These are phyloP conservation scores for Xylariaceae sp. DNA, from an alignment of 2,329 filamentous ascomycete species.

Conservation along the genomic window DNA sequence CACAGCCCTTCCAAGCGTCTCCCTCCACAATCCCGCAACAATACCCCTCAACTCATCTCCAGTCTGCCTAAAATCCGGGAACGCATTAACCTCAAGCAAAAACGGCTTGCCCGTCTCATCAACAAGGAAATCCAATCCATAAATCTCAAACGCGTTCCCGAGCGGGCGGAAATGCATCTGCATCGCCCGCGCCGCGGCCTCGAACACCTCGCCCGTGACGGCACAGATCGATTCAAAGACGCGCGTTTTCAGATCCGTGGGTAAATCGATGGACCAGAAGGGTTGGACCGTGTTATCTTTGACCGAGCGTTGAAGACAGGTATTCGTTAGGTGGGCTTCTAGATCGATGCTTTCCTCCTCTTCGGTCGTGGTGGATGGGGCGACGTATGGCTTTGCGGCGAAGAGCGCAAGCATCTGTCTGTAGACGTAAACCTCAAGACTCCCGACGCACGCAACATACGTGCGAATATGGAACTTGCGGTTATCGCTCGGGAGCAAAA, in stretches of 20 bases:
- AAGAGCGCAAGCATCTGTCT: conserved; percentile 89
- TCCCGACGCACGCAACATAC: conserved; percentile 78
- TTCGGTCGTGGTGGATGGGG: conserved; percentile 19
- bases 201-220: conserved; percentile 73
- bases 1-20: conserved; percentile 63
- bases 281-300: conserved; percentile 61
- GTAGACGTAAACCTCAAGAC: conserved; percentile 80
- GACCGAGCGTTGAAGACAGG: conserved; percentile 70
- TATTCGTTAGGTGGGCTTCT: conserved; percentile 84
- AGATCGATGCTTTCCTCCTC: conserved; percentile 43
- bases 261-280: conserved; percentile 62
- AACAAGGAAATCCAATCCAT: conserved; percentile 85
- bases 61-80: conserved; percentile 92
- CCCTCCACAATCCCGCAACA: conserved; percentile 71
- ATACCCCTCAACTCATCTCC: conserved; percentile 67
- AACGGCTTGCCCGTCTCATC: conserved; percentile 60
- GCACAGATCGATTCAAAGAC: conserved; percentile 70
- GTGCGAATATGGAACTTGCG: conserved; percentile 94
- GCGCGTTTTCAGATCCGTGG: conserved; percentile 44
- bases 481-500: conserved; percentile 60
- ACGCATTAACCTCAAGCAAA: conserved; percentile 90
- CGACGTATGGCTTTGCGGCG: conserved; percentile 72
- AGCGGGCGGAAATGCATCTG: conserved; percentile 87
- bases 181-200: conserved; percentile 79
- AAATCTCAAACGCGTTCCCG: conserved; percentile 85